A percentile compares a stretch with the other conserved stretches of the same genome.
Evolutionary conservation across 2,329 filamentous ascomycete species (phyloP).

Genomic region (Aspergillus tubingensis): DNA sequence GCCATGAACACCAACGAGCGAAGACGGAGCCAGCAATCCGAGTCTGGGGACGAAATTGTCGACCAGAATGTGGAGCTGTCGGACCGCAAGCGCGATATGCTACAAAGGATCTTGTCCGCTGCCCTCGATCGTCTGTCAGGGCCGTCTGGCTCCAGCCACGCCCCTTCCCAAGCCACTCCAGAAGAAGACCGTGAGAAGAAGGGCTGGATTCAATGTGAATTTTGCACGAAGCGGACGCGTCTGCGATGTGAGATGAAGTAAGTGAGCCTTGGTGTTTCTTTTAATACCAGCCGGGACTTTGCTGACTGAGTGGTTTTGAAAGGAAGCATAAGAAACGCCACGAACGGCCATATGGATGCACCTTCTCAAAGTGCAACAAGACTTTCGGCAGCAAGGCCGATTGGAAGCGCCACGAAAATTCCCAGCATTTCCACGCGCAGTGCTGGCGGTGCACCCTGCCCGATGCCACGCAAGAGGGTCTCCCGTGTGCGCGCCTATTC

Average conservation of each 20-base stretch:
- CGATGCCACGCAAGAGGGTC: slow-evolving; percentile 23
- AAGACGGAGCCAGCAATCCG: slow-evolving; percentile 23
- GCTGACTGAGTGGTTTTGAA: neutral
- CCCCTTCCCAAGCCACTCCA: slow-evolving; percentile 1
- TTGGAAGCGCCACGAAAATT: slow-evolving; percentile 87
- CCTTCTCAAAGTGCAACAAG: slow-evolving; percentile 68
- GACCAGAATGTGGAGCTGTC: slow-evolving; percentile 26
- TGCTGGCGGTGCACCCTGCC: slow-evolving; percentile 68
- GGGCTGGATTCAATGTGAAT: slow-evolving; percentile 33
- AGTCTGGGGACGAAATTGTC: slow-evolving; percentile 24
- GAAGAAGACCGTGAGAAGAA: slow-evolving; percentile 24
- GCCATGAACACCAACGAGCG: slow-evolving; percentile 32
- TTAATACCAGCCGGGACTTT: neutral
- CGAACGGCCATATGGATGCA: slow-evolving; percentile 78
- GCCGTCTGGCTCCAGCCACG: slow-evolving; percentile 7
- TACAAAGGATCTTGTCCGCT: slow-evolving; percentile 34
- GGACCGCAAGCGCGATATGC: slow-evolving; percentile 34
- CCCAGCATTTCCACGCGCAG: slow-evolving; percentile 72
- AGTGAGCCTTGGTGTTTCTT: slow-evolving; percentile 4
- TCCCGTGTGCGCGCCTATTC: slow-evolving; percentile 60
- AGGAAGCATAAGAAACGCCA: slow-evolving; percentile 88
- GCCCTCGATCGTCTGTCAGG: slow-evolving; percentile 31
- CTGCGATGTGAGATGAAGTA: slow-evolving; percentile 44
- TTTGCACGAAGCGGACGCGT: slow-evolving; percentile 34
- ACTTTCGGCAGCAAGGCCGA: slow-evolving; percentile 90